Base-by-base conservation (phyloP, 2,329 filamentous ascomycete species). In the Apiospora marii region DNA sequence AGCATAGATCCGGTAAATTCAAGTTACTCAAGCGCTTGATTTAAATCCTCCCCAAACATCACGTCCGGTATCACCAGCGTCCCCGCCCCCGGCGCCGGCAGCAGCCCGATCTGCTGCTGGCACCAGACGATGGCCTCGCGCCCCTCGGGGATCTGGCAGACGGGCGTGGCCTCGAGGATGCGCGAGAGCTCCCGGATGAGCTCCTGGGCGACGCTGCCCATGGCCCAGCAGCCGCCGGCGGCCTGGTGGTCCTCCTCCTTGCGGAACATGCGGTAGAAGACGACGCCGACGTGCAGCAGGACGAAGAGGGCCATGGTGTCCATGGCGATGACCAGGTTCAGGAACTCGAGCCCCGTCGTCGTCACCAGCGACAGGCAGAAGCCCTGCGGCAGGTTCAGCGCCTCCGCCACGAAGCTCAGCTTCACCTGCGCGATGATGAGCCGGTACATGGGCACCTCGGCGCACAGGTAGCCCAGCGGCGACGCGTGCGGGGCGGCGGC, bases 281-380 rank as follows among this genome's bases (percentile, higher is more conserved):
- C 44, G 7, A 69, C 67, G 8, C 44, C 67, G 24, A 69, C 12
- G 22, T 69, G 67, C 8, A 69, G n/a, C 44, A 69, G 14, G 27
- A 69, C 46, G 67, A 49, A 69, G 27, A 69, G 27, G 27, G 67
- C 67, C 44, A 49, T 69, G 13, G 67, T 19, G 8, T 69, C 67
- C 67, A 34, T 46, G 16, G 24, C 67, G 44, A 49, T 30, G 44
- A 69, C 44, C 14, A 69, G 67, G 44, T 41, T 49, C 43, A 69
- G 44, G 10, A 69, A 69, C 16, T 37, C 67, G 27, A 41, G 44
- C 19, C 67, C 67, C 10, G 67, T 41, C 13, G 48, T 49, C 27
- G 67, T 69, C 27, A 69, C 24, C 8, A 69, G 44, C 44, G 67
- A 69, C 27, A 69, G 44, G 67, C 67, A 69, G 16, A 69, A 34